Conservation (phyloP, 768 basidiomycete genomes). For the Psilocybe sp. region DNA sequence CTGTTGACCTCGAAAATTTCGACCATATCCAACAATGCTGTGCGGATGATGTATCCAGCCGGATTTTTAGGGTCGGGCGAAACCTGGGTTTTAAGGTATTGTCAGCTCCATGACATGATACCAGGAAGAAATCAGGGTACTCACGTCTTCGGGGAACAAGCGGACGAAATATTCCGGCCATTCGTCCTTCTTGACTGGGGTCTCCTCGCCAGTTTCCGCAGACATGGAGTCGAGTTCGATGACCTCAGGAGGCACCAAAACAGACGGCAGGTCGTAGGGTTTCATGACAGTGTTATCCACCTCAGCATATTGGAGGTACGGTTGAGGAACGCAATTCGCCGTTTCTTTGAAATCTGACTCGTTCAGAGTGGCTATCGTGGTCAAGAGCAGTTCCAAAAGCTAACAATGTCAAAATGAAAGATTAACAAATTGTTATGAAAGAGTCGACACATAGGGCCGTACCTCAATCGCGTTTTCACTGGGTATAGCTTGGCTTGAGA, state of each 20-base stretch:
- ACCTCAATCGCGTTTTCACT: slow-evolving; percentile 66
- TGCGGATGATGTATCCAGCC: slow-evolving; percentile 76
- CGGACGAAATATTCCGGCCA: slow-evolving; percentile 73
- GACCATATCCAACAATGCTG: slow-evolving; percentile 71
- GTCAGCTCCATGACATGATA: neutral
- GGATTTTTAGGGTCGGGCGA: slow-evolving; percentile 75
- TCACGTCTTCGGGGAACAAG: slow-evolving; percentile 61
- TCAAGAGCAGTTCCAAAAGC: slow-evolving; percentile 75
- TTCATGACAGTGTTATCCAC: slow-evolving; percentile 35
- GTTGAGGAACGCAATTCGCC: slow-evolving; percentile 58
- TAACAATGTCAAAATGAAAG: slow-evolving; percentile 26
- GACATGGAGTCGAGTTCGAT: slow-evolving; percentile 76
- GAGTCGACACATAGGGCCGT: slow-evolving; percentile 5
- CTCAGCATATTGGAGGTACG: slow-evolving; percentile 51
- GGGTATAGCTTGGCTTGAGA: slow-evolving; percentile 41
- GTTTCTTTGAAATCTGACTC: slow-evolving; percentile 56
- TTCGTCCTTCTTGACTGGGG: slow-evolving; percentile 75
- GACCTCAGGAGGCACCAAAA: slow-evolving; percentile 85
- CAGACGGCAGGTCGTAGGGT: slow-evolving; percentile 69
- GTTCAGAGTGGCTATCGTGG: slow-evolving; percentile 60
- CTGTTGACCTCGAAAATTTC: slow-evolving; percentile 95
- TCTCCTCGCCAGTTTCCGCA: slow-evolving; percentile 67
- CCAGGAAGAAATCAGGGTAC: slow-evolving; percentile 8
- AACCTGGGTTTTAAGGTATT: slow-evolving; percentile 42
- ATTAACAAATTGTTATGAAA: neutral